A percentile compares a stretch with the other conserved stretches of the same genome.
Evolutionary conservation across 2,329 filamentous ascomycete species (phyloP).

Genomic region (Thermothelomyces thermophilus): DNA sequence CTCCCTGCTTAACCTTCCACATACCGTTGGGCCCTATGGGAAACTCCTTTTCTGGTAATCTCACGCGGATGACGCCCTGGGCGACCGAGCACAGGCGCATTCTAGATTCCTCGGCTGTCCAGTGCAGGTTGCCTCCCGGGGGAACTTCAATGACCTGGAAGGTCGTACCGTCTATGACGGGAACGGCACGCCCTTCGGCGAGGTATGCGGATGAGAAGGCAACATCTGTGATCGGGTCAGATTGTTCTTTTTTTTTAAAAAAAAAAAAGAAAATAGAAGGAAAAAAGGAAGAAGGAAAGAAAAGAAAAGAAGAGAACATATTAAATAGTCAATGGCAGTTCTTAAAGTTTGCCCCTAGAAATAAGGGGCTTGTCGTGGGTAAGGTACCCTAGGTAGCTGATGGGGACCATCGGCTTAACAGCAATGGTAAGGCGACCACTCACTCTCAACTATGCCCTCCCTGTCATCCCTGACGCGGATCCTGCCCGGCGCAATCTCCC

Average conservation of each 20-base stretch:
- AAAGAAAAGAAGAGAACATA: too few relatives aligned
- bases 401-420: too few relatives aligned
- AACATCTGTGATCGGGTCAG: slow-evolving; percentile 5
- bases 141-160: slow-evolving; percentile 14
- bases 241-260: too few relatives aligned
- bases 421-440: too few relatives aligned
- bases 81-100: slow-evolving; percentile 17
- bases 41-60: slow-evolving; percentile 11
- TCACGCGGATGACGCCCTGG: slow-evolving; percentile 10
- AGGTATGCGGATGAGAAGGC: slow-evolving; percentile 19
- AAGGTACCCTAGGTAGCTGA: too few relatives aligned
- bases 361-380: slow-evolving; percentile 1
- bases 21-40: slow-evolving; percentile 23
- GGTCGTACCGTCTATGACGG: slow-evolving; percentile 1
- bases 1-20: slow-evolving; percentile 26
- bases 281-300: too few relatives aligned
- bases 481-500: slow-evolving; percentile 19
- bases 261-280: too few relatives aligned
- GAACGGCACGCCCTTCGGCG: slow-evolving; percentile 2
- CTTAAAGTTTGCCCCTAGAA: background rate
- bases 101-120: slow-evolving; percentile 2
- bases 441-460: background rate
- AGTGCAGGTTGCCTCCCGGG: slow-evolving; percentile 4
- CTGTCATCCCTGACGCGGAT: slow-evolving; percentile 2
- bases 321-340: too few relatives aligned